These are phyloP conservation scores for Alternaria conjuncta DNA, from an alignment of 2,329 filamentous ascomycete species.

Conservation along the genomic window DNA sequence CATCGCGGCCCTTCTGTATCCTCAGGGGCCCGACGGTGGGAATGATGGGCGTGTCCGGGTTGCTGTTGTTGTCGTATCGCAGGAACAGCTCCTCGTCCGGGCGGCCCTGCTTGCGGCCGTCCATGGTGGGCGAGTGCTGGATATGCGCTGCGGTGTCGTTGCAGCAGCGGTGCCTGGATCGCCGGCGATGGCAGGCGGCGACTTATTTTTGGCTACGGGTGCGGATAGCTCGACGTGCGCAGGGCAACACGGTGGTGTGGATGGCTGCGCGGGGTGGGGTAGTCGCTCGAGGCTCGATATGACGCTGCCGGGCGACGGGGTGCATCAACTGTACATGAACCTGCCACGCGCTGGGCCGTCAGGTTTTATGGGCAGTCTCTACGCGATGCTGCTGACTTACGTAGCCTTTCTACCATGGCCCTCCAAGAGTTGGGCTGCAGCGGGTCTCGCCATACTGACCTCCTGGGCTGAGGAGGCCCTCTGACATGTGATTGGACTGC, in stretches of 20 bases:
- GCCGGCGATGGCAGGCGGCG: constrained; percentile 28
- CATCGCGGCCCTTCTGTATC: constrained; percentile 75
- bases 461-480: constrained; percentile 25
- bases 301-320: constrained; percentile 16
- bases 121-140: constrained; percentile 38
- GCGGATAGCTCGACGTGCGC: constrained; percentile 24
- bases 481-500: constrained; percentile 30
- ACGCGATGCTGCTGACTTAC: constrained; percentile 35
- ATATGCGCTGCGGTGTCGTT: constrained; percentile 6
- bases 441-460: constrained; percentile 20
- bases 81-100: constrained; percentile 87
- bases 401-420: constrained; percentile 27
- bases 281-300: constrained; percentile 10
- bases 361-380: constrained; percentile 20
- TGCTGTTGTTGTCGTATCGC: constrained; percentile 47
- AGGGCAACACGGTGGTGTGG: constrained; percentile 8
- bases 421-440: constrained; percentile 31
- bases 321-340: constrained; percentile 10
- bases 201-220: constrained; percentile 36
- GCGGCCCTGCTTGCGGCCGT: constrained; percentile 65
- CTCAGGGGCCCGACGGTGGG: constrained; percentile 83
- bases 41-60: constrained; percentile 76
- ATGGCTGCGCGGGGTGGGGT: constrained; percentile 29
- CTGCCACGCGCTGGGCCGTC: constrained; percentile 9
- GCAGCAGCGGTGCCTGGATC: constrained; percentile 21